These are phyloP conservation scores for Rhizophagus sp. DNA, from an alignment of 192 early-diverging fungal genomes.

Conservation along the genomic window DNA sequence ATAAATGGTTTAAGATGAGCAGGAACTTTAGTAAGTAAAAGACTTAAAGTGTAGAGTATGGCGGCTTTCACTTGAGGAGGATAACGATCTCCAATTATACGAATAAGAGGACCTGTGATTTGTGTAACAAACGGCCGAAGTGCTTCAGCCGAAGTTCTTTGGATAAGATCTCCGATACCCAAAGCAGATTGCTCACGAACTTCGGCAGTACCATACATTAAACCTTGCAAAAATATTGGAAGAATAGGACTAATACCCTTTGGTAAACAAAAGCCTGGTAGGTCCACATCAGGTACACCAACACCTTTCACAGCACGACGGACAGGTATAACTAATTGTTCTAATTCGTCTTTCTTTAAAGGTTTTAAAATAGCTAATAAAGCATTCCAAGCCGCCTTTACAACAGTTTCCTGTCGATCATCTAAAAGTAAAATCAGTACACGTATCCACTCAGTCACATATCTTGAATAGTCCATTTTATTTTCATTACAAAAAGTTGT, in stretches of 20 bases:
- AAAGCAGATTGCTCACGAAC: conserved; percentile 84
- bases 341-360: conserved; percentile 87
- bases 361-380: conserved; percentile 79
- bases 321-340: conserved; percentile 71
- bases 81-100: conserved; percentile 95
- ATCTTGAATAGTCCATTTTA: conserved; percentile 60
- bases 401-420: conserved; percentile 55
- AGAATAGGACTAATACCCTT: conserved; percentile 91
- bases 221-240: conserved; percentile 90
- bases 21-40: conserved; percentile 82
- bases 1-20: conserved; percentile 93
- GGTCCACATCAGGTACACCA: conserved; percentile 50
- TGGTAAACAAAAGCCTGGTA: conserved; percentile 88
- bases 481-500: conserved; percentile 67
- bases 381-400: conserved; percentile 76
- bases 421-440: conserved; percentile 74
- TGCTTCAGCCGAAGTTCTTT: conserved; percentile 70
- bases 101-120: conserved; percentile 96
- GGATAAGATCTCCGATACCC: conserved; percentile 77
- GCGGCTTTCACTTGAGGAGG: conserved; percentile 89
- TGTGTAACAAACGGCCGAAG: conserved; percentile 90
- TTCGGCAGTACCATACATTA: conserved; percentile 85
- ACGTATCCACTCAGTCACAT: conserved; percentile 81
- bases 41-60: conserved; percentile 82
- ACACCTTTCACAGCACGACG: conserved; percentile 66